A percentile compares a stretch with the other conserved stretches of the same genome.
Evolutionary conservation across 257 asterid species (phyloP).

Genomic region (Linderniella brevidens): DNA sequence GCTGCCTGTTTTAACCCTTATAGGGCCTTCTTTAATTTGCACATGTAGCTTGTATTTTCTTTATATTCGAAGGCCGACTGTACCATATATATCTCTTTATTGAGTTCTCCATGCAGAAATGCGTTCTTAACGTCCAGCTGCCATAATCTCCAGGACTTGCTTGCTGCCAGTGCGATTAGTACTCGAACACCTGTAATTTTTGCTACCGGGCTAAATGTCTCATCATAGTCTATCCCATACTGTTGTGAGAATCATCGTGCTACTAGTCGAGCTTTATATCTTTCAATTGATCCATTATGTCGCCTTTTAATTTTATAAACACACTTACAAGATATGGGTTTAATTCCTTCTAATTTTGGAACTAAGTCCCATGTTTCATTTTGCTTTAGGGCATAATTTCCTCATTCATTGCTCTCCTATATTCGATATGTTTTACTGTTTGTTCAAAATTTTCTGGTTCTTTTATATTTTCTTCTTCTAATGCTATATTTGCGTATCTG

Average conservation of each 20-base stretch:
- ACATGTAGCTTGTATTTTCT: no score
- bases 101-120: no score
- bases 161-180: no score
- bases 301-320: conserved; percentile 3
- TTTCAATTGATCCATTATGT: conserved; percentile 6
- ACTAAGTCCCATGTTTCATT: conserved; percentile 8
- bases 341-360: conserved; percentile 8
- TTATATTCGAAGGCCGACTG: no score
- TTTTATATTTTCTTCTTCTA: not conserved
- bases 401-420: conserved; percentile 2
- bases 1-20: conserved; percentile 8
- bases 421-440: not conserved
- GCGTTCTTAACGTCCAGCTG: no score
- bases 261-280: conserved; percentile 7
- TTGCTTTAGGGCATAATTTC: conserved; percentile 1
- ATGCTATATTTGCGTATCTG: conserved; percentile 6
- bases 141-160: no score
- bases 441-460: conserved; percentile 8
- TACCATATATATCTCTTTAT: no score
- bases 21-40: no score
- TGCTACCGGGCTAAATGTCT: conserved; percentile 8
- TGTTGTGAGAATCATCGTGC: conserved; percentile 9
- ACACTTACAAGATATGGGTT: conserved; percentile 8
- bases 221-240: conserved; percentile 11
- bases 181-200: conserved; percentile 7